phyloP scores from a whole-genome alignment of 2,329 filamentous ascomycete genomes.

The Phialophora tarda region DNA sequence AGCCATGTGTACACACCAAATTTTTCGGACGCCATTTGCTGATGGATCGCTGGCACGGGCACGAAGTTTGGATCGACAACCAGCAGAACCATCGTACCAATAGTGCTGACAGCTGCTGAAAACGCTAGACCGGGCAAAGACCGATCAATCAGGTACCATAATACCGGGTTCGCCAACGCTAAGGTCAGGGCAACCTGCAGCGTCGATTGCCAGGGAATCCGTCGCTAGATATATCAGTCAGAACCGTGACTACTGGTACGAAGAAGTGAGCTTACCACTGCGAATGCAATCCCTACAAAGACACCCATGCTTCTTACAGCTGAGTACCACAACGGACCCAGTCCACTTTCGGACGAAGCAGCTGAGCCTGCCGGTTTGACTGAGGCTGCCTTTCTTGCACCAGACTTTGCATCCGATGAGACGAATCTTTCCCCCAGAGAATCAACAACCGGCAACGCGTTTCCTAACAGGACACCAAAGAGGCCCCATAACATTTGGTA shows the following conservation, averaged over 20 bases:
- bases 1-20: slow-evolving; percentile 79
- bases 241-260: slow-evolving; percentile 28
- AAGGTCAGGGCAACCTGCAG: slow-evolving; percentile 91
- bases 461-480: slow-evolving; percentile 77
- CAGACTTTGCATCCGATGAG: slow-evolving; percentile 43
- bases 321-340: slow-evolving; percentile 74
- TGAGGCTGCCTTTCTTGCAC: slow-evolving; percentile 30
- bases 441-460: slow-evolving; percentile 83
- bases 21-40: slow-evolving; percentile 53
- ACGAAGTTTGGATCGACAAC: slow-evolving; percentile 78
- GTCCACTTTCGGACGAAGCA: slow-evolving; percentile 43
- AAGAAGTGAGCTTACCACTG: slow-evolving; percentile 68
- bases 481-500: slow-evolving; percentile 84
- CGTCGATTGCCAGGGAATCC: slow-evolving; percentile 90
- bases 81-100: slow-evolving; percentile 75
- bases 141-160: slow-evolving; percentile 96
- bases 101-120: slow-evolving; percentile 72
- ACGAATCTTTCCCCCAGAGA: slow-evolving; percentile 68
- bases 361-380: slow-evolving; percentile 28
- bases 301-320: slow-evolving; percentile 72
- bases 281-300: slow-evolving; percentile 75
- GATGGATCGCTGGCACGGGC: slow-evolving; percentile 64
- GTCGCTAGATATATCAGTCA: slow-evolving; percentile 64
- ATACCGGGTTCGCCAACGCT: slow-evolving; percentile 84
- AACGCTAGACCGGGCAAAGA: slow-evolving; percentile 83